Base-by-base conservation (phyloP, 768 basidiomycete genomes). In the Boletus rubropictus region DNA sequence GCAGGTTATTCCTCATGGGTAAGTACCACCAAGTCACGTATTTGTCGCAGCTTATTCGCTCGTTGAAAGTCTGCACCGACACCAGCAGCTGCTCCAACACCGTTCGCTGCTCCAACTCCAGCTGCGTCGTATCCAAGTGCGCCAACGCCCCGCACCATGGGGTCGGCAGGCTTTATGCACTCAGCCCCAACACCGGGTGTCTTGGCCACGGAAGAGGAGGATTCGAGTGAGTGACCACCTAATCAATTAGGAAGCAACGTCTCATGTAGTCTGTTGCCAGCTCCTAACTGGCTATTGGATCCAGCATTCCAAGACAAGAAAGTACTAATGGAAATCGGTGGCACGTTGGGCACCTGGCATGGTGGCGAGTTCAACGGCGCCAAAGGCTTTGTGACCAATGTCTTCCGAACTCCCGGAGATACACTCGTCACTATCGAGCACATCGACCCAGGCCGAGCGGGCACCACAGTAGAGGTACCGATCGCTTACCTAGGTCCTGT, bases 401-500 rank as follows among this genome's bases (percentile, higher is more conserved):
- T 60, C 25, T 65, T 66, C 51, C 48, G 42, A 35, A 58, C 64
- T 1, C 46, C 60, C 1, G 56, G 57, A 15, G 65, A 69, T 12
- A 62, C 58, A 17, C 50, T 61, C 15, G 44, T 62, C 40, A 59
- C 65, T 18, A 41, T 69, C 38, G 42, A 64, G 56, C 25, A 56
- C 60, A 49, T 69, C 27, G 59, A 62, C 49, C 56, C 66, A 6
- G 65, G 62, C 33, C 58, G 61, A 25, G 65, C 63, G 20, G 64
- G 64, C 24, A 63, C 69, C 21, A 61, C 61, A 7, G 54, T 64
- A 15, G 68, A 75, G 18, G 66, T 72, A 15, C 69, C 72, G 18
- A 63, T 71, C 49, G 61, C 58, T 36, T 76, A 74, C 45, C 63
- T 80, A 21, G 58, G 52, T 3, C 73, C 77, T 5, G 59, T 75